Conservation (phyloP, 2,329 filamentous ascomycete genomes). For the Xylaria multiplex region DNA sequence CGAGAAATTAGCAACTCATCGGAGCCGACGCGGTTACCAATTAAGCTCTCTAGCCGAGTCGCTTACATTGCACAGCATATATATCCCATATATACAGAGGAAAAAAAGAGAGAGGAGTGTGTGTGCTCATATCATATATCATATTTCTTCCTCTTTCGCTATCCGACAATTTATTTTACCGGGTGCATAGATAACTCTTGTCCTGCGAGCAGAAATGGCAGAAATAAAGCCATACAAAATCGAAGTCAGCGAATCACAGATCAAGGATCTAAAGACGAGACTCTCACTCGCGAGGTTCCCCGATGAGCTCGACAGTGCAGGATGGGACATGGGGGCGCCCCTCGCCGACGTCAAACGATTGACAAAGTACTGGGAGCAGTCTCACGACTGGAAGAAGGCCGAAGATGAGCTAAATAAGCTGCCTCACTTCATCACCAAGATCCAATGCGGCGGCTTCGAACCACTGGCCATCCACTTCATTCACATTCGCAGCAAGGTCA, state of each 20-base stretch:
- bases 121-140: neutral
- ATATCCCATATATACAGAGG: neutral
- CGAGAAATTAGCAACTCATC: neutral
- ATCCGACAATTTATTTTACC: no score
- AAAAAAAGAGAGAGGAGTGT: no score
- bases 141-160: neutral
- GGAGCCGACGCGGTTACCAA: conserved; percentile 17
- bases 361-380: conserved; percentile 49
- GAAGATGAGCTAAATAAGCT: conserved; percentile 51
- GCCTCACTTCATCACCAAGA: conserved; percentile 50
- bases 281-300: conserved; percentile 52
- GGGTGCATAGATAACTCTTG: neutral
- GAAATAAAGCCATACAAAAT: conserved; percentile 51
- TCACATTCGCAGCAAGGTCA: conserved; percentile 48
- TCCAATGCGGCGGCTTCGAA: conserved; percentile 53
- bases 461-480: conserved; percentile 53
- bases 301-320: conserved; percentile 53
- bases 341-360: conserved; percentile 51
- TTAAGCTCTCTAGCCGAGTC: neutral
- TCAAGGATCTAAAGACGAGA: conserved; percentile 50
- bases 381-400: conserved; percentile 51
- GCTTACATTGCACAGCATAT: conserved; percentile 8
- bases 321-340: conserved; percentile 53
- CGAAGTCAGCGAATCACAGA: conserved; percentile 46
- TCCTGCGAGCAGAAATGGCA: conserved; percentile 33